Evolutionary conservation across 2,329 filamentous ascomycete species (phyloP), one percentile per base, ranked within the genome.

Genomic region (Stemphylium lycopersici): DNA sequence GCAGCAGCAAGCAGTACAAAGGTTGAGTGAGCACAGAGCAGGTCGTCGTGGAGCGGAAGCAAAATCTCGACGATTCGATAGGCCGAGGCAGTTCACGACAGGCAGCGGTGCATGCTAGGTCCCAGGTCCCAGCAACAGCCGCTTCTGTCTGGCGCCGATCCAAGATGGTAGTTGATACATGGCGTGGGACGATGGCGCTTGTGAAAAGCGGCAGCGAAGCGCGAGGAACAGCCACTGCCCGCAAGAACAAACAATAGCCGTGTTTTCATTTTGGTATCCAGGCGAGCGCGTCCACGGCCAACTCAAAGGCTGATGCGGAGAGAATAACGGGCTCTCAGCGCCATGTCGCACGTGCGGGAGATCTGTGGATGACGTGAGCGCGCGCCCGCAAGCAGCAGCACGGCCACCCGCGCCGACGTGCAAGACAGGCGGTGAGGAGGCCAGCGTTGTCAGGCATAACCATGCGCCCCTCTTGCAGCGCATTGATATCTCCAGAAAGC

Each of bases 121-220:
- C 52, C 50, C 59, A 61, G 59, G 61, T 56, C 52, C 52, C 48
- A 52, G 52, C 41, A 43, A 63, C 52, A 63, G 60, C 63, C 61
- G 60, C 59, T 65, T 58, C 37, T 62, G 50, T 65, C 53, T 71
- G 67, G 65, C 64, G 68, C 62, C 68, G 65, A 68, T 65, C 58
- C 63, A 63, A 58, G 55, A 46, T 55, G 64, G 69, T 63, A 65
- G 65, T 62, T 51, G 58, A 59, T 57, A 56, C 47, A 48, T 48
- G 56, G 57, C 58, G 58, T 49, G 51, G 59, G 55, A 59, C 55
- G 57, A 55, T 49, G 56, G 50, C 41, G 37, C 48, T 48, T 52
- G 33, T 38, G 41, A 49, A 31, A 40, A 44, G 44, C 59, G 42
- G 47, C 48, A 52, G 32, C 42, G 48, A 55, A 52, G 52, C 52